Percentiles rank a stretch among this genome's conserved stretches.
Conservation (phyloP, 257 asterid genomes). For the Solanum chmielewskii region DNA sequence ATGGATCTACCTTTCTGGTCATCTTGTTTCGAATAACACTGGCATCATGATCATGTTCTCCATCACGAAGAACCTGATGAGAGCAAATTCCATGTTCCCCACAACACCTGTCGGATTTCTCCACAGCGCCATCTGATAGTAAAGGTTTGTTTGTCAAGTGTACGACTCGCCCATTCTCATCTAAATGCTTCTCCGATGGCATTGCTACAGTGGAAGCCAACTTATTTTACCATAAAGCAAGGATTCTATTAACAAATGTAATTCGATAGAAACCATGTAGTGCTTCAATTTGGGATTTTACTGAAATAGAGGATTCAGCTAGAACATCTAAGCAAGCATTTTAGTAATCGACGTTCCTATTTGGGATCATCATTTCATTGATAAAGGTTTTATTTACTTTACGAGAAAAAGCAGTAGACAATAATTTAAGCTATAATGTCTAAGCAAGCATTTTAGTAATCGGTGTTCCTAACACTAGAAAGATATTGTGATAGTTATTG, state of each 20-base stretch:
- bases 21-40: constrained; percentile 32
- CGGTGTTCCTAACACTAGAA: background rate
- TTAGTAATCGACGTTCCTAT: background rate
- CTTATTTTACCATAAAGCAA: background rate
- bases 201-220: constrained; percentile 9
- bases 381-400: background rate
- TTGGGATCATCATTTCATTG: background rate
- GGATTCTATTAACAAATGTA: background rate
- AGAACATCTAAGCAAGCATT: background rate
- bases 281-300: background rate
- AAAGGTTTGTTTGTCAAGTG: constrained; percentile 14
- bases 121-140: constrained; percentile 14
- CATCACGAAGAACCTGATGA: constrained; percentile 56
- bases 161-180: constrained; percentile 14
- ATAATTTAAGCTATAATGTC: background rate
- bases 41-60: constrained; percentile 32
- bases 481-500: background rate
- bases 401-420: background rate
- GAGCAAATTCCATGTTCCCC: constrained; percentile 60
- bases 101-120: constrained; percentile 37
- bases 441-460: background rate
- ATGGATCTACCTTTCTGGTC: constrained; percentile 47
- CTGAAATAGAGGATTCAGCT: background rate
- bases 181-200: constrained; percentile 23
- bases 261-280: background rate